A percentile compares a stretch with the other conserved stretches of the same genome.
Conservation (phyloP, 2,329 filamentous ascomycete genomes). For the Ophiognomonia clavigignenti-juglandacearum region DNA sequence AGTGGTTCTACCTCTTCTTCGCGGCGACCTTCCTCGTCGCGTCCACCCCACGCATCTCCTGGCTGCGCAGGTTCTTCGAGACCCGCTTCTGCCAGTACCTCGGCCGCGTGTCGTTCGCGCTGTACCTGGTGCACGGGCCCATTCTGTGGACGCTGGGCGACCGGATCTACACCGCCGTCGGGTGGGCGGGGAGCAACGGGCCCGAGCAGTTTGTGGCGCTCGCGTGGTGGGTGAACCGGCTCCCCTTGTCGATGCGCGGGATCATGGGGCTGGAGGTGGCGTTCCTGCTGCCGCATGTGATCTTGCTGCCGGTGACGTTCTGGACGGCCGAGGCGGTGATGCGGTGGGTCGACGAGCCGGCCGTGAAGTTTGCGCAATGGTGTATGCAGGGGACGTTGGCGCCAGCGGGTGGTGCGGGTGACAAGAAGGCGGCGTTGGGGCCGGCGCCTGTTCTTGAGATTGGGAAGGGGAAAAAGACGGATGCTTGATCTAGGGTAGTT, state of each 20-base stretch:
- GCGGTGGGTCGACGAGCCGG: slow-evolving; percentile 53
- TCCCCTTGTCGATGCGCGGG: slow-evolving; percentile 50
- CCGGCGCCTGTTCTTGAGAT: not conserved
- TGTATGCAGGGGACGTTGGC: slow-evolving; percentile 45
- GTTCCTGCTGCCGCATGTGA: slow-evolving; percentile 54
- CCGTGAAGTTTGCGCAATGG: slow-evolving; percentile 52
- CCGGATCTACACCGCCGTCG: slow-evolving; percentile 56
- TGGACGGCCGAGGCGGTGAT: slow-evolving; percentile 55
- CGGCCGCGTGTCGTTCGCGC: slow-evolving; percentile 55
- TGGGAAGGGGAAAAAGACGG: slow-evolving; percentile 4
- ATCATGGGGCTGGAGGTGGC: slow-evolving; percentile 57
- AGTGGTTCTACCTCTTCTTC: slow-evolving; percentile 65
- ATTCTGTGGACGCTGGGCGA: slow-evolving; percentile 57
- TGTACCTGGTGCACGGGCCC: slow-evolving; percentile 63
- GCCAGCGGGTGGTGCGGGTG: not conserved
- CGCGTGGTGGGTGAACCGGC: slow-evolving; percentile 50
- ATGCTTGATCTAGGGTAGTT: slow-evolving; percentile 1
- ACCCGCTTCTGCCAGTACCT: slow-evolving; percentile 55
- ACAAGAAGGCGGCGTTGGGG: not conserved
- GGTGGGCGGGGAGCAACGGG: slow-evolving; percentile 45
- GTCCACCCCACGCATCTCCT: slow-evolving; percentile 50
- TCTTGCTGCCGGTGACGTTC: slow-evolving; percentile 55
- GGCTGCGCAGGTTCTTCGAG: slow-evolving; percentile 56
- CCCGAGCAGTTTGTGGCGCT: slow-evolving; percentile 45
- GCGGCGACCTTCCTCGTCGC: slow-evolving; percentile 53